Evolutionary conservation across 2,329 filamentous ascomycete genomes (phyloP), one percentile per base, ranked within the genome.

Genomic region (Camillea tinctor): DNA sequence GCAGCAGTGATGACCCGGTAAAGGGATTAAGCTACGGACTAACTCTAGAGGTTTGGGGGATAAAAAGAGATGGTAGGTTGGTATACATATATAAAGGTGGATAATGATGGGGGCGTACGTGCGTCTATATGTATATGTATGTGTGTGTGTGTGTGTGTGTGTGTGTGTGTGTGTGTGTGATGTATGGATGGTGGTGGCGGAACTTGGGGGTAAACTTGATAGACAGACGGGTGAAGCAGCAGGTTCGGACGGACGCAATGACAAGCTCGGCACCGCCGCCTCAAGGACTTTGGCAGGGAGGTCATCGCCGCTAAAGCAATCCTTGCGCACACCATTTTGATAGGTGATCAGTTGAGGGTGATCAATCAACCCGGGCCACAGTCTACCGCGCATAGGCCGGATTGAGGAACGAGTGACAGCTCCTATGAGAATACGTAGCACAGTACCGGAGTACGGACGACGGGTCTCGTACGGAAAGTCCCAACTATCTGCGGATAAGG

Each of bases 171-270:
- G 8, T 26, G 20, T 26, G 22, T 22, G n/a, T 17, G 11, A 17
- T 30, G 51, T 20, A 19, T 21, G 50, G 20, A 8, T 8, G 24
- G 24, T 20, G 52, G 52, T 54, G 26, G 23, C 26, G n/a, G 22
- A 30, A 52, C 24, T 52, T 52, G 50, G 49, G 49, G 50, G 21
- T 51, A 52, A 52, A 23, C 51, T 13, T 21, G 52, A 54, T 5
- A 36, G 7, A 36, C 9, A 20, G 23, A 54, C 52, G 52, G 52
- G 52, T 26, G 23, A 54, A 54, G 52, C n/a, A 40, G 7, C 24
- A 54, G 21, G 24, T 44, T 54, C 52, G 52, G 52, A 26, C 52
- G 52, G 52, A 36, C 52, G 52, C 24, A 13, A 54, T 20, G 52
- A 17, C 24, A 40, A 54, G 52, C 19, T 26, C 52, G 24, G 52